Base-by-base conservation (phyloP, 2,329 filamentous ascomycete species). In the Fusarium ramigenum region DNA sequence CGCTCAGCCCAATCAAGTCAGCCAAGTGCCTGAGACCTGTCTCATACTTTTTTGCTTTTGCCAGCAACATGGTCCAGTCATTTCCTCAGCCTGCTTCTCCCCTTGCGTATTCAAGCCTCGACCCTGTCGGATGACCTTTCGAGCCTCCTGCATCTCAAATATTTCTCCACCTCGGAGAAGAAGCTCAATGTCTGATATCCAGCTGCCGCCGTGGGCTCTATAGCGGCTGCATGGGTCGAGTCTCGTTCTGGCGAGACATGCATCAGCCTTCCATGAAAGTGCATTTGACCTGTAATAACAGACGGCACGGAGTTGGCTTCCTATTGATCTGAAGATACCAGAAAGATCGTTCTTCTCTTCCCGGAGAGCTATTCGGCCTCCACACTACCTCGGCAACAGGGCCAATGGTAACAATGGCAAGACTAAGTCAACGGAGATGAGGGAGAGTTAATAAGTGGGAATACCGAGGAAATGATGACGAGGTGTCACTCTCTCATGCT, bases 241-340 rank as follows among this genome's bases (percentile, higher is more conserved):
- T 63, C 58, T 53, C 42, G 52, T 63, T 70, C n/a, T 63, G 59
- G 58, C 58, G 64, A 77, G 73, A 77, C 75, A 76, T 75, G 64
- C 75, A 49, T 64, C 64, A 60, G 54, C 39, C 58, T 47, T 62
- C 58, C 15, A 46, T 50, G 50, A 63, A 67, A 53, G 50, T 60
- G 47, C 61, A 47, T 66, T 50, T 59, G 53, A 52, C 63, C 44
- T 49, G 53, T 42, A 43, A 49, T 39, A 49, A 49, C 28, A 59
- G 40, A 43, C 49, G 50, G 36, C 61, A 32, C 44, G 54, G 57
- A 54, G 37, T 54, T 56, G 52, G 47, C 49, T 60, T 50, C n/a
- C 16, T 34, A 39, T 60, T 40, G 46, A 60, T 47, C 67, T 54
- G 46, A 47, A 49, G 56, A 70, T 69, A 53, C 34, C 39, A 40